Evolutionary conservation across 2,329 filamentous ascomycete genomes (phyloP), one percentile per base, ranked within the genome.

Genomic region (Aspergillus flavus): DNA sequence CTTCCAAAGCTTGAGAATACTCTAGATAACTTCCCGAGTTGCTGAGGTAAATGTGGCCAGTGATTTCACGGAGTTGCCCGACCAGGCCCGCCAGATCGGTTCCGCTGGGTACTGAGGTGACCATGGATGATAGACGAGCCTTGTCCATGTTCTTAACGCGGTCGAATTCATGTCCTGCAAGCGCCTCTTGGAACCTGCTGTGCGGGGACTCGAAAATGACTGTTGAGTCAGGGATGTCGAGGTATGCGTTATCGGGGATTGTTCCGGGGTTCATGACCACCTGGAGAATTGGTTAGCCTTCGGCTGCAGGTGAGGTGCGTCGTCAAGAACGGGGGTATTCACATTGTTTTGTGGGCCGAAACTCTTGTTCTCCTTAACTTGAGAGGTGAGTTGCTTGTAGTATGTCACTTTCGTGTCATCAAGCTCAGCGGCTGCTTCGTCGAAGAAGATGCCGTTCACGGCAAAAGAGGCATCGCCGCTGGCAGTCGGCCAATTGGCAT

Each of bases 141-240:
- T 50, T 48, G 16, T 61, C 55, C 1, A 53, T 16, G 21, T 28
- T 54, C 12, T 54, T 43, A 19, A 66, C 36, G 3, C 9, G 30
- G n/a, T 53, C 7, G 52, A 66, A 64, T 2, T 30, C 36, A 34
- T 48, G 12, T 10, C n/a, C 36, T 2, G 43, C 45, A 4, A 62
- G 3, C 28, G 34, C 46, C 14, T 23, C n/a, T 21, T 62, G 39
- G 36, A 64, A 64, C 21, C 50, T 26, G 48, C 23, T 46, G 62
- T 66, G 58, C 26, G 64, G 54, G 3, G 62, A 64, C 53, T 64
- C 64, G 43, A 66, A 66, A 36, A 66, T 64, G n/a, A 66, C 64
- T 0, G 64, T 61, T 1, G 32, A 36, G 30, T 66, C 64, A 1
- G 62, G 56, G 12, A 66, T 57, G 11, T 32, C 34, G 41, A 66